phyloP scores from a whole-genome alignment of 139 green algal species.

The Chlorella ohadii region DNA sequence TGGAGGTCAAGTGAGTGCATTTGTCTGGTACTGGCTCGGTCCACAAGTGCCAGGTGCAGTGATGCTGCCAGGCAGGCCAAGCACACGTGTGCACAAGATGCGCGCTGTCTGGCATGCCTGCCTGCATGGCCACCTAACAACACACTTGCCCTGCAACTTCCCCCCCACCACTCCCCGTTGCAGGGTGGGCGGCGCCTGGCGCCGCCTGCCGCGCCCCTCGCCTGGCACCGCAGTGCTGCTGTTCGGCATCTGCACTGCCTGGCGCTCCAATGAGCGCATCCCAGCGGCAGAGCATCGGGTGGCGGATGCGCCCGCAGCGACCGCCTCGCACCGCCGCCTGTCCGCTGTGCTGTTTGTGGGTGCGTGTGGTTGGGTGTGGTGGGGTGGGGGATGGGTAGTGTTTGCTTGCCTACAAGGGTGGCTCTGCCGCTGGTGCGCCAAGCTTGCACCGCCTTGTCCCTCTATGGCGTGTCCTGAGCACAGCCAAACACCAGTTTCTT shows the following conservation, averaged over 20 bases:
- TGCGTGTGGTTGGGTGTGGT: background rate
- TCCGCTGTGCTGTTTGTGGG: conserved; percentile 40
- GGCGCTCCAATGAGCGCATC: conserved; percentile 38
- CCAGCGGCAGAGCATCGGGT: conserved; percentile 28
- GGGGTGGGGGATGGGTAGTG: background rate
- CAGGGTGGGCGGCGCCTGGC: conserved; percentile 13
- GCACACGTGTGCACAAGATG: too few species aligned
- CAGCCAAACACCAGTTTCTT: too few species aligned
- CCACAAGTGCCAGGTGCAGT: too few species aligned
- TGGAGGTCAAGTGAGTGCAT: conserved; percentile 32
- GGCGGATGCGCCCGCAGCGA: background rate
- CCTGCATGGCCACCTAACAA: too few species aligned
- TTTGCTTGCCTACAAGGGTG: too few species aligned
- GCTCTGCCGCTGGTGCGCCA: too few species aligned
- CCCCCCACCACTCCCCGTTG: background rate
- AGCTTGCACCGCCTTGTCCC: too few species aligned
- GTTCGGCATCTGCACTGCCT: conserved; percentile 36
- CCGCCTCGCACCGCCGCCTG: conserved; percentile 11
- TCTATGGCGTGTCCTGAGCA: too few species aligned
- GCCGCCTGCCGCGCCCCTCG: conserved; percentile 1
- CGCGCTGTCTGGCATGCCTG: too few species aligned
- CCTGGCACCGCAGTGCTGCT: conserved; percentile 23
- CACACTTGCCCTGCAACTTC: too few species aligned
- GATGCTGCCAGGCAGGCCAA: too few species aligned
- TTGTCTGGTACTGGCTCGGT: too few species aligned